Percentiles rank a stretch among this genome's conserved stretches.
Conservation (phyloP, 2,329 filamentous ascomycete species). For the Colletotrichum sp. region DNA sequence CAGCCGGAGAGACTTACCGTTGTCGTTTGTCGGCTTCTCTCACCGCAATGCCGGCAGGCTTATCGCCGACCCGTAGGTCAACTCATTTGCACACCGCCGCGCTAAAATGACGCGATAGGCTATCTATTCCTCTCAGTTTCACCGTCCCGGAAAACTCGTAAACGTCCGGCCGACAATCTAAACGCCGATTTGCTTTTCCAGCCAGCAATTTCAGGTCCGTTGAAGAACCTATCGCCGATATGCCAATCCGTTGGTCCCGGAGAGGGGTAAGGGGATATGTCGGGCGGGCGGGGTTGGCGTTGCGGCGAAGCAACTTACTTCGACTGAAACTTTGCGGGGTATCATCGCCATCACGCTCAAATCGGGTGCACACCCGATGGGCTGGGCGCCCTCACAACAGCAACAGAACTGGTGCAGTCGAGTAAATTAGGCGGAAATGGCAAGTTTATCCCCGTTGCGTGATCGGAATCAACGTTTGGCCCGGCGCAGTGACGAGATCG, state of each 20-base stretch:
- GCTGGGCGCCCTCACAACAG: neutral
- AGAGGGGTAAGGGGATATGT: neutral
- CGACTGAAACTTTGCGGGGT: constrained; percentile 3
- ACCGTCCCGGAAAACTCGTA: neutral
- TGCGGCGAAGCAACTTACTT: neutral
- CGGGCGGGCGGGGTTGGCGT: neutral
- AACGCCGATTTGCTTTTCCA: neutral
- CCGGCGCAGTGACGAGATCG: neutral
- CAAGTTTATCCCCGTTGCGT: constrained; percentile 1
- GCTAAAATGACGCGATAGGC: neutral
- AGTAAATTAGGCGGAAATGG: neutral
- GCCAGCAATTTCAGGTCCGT: neutral
- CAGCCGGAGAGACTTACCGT: neutral
- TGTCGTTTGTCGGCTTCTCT: neutral
- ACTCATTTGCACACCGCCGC: neutral
- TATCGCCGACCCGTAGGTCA: neutral
- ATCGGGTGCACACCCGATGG: constrained; percentile 1
- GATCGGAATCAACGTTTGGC: neutral
- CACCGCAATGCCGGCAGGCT: neutral
- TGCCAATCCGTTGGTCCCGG: neutral
- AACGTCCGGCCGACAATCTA: neutral
- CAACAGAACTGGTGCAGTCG: neutral
- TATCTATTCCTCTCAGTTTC: neutral
- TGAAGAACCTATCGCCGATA: neutral
- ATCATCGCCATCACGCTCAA: neutral